A percentile compares a stretch with the other conserved stretches of the same genome.
Evolutionary conservation across 257 asterid genomes (phyloP).

Genomic region (Solanum ossicruentum): DNA sequence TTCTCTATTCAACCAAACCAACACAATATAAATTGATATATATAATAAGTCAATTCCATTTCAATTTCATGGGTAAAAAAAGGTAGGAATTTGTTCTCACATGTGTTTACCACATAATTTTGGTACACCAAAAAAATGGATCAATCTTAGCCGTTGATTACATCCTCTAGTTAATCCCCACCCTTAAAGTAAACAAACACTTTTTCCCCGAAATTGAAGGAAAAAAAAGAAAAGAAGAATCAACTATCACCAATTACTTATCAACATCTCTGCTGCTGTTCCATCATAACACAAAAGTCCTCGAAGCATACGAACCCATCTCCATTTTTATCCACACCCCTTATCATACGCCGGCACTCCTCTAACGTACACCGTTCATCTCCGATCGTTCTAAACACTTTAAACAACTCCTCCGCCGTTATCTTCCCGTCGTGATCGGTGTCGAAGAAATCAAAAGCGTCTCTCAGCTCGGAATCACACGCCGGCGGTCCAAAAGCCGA

Average conservation of each 20-base stretch:
- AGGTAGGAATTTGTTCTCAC: background rate
- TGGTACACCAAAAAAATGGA: background rate
- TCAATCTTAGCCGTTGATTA: background rate
- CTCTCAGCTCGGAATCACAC: conserved; percentile 4
- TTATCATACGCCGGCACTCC: conserved; percentile 16
- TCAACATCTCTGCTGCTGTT: conserved; percentile 4
- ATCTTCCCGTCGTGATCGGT: conserved; percentile 13
- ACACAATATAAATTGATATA: background rate
- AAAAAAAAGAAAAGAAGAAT: background rate
- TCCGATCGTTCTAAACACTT: conserved; percentile 1
- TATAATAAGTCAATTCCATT: background rate
- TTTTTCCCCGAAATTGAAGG: background rate
- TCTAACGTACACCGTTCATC: conserved; percentile 8
- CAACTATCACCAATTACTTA: background rate
- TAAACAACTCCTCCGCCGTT: conserved; percentile 10
- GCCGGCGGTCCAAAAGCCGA: conserved; percentile 7
- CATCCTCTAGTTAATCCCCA: background rate
- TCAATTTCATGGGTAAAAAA: background rate
- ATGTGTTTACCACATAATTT: background rate
- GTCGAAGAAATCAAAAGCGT: conserved; percentile 13
- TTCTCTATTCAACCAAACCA: no score
- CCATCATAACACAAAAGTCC: conserved; percentile 19
- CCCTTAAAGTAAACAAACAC: background rate
- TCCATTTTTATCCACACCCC: conserved; percentile 8
- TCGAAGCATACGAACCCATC: conserved; percentile 14